Evolutionary conservation across 2,329 filamentous ascomycete genomes (phyloP).

Genomic region (Paecilomyces dactylethromorphus): DNA sequence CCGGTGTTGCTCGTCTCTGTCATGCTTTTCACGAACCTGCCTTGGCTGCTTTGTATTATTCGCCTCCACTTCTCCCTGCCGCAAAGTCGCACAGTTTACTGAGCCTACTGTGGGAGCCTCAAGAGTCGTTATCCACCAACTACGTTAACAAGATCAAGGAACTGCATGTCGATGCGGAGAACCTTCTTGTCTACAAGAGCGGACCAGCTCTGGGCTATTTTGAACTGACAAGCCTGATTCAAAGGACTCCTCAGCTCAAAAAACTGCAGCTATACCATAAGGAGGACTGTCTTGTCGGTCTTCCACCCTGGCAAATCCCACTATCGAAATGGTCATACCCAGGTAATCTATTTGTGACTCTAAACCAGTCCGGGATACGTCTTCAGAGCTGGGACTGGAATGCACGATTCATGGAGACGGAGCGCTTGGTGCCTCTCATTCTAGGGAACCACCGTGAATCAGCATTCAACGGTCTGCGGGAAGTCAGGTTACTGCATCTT

Average conservation of each 20-base stretch:
- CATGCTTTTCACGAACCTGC: slow-evolving; percentile 65
- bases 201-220: slow-evolving; percentile 49
- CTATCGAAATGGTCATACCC: slow-evolving; percentile 62
- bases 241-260: slow-evolving; percentile 58
- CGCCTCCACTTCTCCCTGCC: slow-evolving; percentile 56
- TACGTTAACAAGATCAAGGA: slow-evolving; percentile 66
- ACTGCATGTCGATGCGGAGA: slow-evolving; percentile 62
- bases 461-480: slow-evolving; percentile 43
- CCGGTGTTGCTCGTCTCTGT: slow-evolving; percentile 57
- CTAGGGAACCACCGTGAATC: slow-evolving; percentile 48
- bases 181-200: slow-evolving; percentile 47
- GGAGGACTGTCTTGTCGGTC: slow-evolving; percentile 46
- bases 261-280: slow-evolving; percentile 67
- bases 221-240: slow-evolving; percentile 54
- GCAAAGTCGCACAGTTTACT: slow-evolving; percentile 44
- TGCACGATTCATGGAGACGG: slow-evolving; percentile 35
- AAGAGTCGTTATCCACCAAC: slow-evolving; percentile 47
- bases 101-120: slow-evolving; percentile 50
- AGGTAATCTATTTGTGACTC: slow-evolving; percentile 55
- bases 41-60: slow-evolving; percentile 63
- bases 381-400: slow-evolving; percentile 54
- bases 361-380: slow-evolving; percentile 45
- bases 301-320: slow-evolving; percentile 21
- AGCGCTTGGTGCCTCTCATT: slow-evolving; percentile 38
- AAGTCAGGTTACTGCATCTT: slow-evolving; percentile 33